Evolutionary conservation across 2,329 filamentous ascomycete species (phyloP).

Genomic region (Xylariales sp.): DNA sequence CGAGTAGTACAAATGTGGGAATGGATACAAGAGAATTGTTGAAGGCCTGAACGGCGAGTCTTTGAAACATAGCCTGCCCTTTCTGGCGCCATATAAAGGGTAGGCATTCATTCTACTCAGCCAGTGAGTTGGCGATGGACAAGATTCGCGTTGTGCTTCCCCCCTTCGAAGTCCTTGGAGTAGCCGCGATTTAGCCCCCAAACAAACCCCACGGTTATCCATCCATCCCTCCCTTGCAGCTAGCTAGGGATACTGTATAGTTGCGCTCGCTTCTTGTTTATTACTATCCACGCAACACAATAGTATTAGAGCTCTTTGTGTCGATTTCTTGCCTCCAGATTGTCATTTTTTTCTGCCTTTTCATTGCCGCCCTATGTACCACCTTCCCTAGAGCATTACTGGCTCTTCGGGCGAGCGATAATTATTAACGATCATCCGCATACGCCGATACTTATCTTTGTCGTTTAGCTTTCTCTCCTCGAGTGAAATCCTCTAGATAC

Average conservation of each 20-base stretch:
- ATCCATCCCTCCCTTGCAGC: neutral
- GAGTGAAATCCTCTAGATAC: neutral
- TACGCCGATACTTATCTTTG: neutral
- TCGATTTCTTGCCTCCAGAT: too few relatives aligned
- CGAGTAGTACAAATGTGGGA: constrained; percentile 49
- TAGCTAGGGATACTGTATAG: neutral
- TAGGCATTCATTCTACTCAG: neutral
- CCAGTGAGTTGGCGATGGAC: neutral
- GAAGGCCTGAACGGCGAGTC: neutral
- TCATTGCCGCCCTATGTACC: neutral
- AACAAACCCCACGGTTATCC: neutral
- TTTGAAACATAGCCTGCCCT: neutral
- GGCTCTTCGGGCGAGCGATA: neutral
- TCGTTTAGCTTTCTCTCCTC: neutral
- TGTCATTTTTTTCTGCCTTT: neutral
- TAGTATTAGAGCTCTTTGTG: too few relatives aligned
- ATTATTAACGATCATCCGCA: too few relatives aligned
- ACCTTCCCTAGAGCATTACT: neutral
- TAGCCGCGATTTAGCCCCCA: neutral
- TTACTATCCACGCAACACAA: neutral
- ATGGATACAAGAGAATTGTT: constrained; percentile 48
- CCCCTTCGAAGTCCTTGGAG: neutral
- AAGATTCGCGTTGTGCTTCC: neutral
- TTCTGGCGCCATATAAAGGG: neutral
- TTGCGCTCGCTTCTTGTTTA: neutral